Evolutionary conservation across 768 basidiomycete genomes (phyloP).

Genomic region (Rhizopogon roseolus): DNA sequence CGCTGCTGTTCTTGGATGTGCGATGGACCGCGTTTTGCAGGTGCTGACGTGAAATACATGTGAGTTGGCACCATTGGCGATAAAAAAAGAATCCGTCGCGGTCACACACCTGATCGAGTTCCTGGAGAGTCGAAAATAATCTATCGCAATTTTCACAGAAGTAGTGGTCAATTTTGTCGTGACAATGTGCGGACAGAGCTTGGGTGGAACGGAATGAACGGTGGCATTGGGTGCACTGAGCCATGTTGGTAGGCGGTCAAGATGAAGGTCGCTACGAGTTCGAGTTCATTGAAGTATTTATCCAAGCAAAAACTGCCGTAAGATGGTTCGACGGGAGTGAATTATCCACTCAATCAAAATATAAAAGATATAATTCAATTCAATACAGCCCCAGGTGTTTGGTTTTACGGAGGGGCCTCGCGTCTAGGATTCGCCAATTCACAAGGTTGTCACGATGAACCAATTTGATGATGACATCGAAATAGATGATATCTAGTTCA

Average conservation of each 20-base stretch:
- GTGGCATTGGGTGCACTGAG: background rate
- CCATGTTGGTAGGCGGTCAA: background rate
- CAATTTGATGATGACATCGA: background rate
- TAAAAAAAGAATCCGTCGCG: no score
- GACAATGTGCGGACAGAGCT: slow-evolving; percentile 17
- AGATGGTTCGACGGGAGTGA: no score
- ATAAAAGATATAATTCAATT: no score
- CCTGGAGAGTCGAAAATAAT: slow-evolving; percentile 10
- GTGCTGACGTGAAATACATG: background rate
- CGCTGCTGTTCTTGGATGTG: background rate
- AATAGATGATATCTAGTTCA: background rate
- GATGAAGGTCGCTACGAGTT: background rate
- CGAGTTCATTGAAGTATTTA: background rate
- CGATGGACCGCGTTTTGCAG: background rate
- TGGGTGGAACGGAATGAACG: background rate
- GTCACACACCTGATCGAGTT: slow-evolving; percentile 7
- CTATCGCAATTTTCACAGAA: slow-evolving; percentile 14
- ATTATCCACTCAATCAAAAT: no score
- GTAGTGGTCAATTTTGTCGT: slow-evolving; percentile 13
- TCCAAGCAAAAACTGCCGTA: background rate
- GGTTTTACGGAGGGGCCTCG: no score
- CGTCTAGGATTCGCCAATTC: no score
- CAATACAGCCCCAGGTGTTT: no score
- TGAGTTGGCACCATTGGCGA: no score
- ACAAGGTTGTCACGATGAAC: no score